Evolutionary conservation across 257 asterid species (phyloP), one percentile per base, ranked within the genome.

Genomic region (Mitragyna speciosa): DNA sequence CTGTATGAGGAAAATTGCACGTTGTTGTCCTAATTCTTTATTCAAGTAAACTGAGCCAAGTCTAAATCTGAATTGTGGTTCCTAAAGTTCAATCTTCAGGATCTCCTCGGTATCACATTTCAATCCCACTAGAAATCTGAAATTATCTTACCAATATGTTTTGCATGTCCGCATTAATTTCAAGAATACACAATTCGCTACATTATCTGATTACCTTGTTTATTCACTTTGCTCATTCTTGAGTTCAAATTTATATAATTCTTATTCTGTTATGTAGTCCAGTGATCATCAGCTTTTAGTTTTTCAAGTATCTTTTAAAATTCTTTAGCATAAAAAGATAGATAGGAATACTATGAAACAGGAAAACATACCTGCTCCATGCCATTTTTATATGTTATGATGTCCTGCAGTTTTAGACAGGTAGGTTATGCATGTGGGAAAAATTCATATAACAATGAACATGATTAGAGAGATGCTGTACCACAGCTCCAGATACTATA

Each of bases 401-500:
- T 87, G 16, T 93, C 99, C 99, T 95, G 97, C 93, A 87, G 82
- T 78, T 88, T 54, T 59, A 81, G 58, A 86, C 76, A 69, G 84
- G 75, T 75, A 81, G 87, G 26, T 77, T 63, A 65, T 87, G 78
- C 79, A 73, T 70, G 56, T 56, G 63, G 49, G 77, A 54, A 75
- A 15, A 66, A 28, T 61, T 36, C 20, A 52, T 54, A 78, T 41
- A 59, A 56, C 16, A 56, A 80, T 48, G n/a, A 58, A 75, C n/a
- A 64, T 52, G 80, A 56, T 30, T 48, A 66, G 70, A 79, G 41
- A 65, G 76, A 33, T 77, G 47, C 24, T 75, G 5, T 93, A 95
- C 99, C 97, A 91, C 97, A 81, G 96, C 92, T 84, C 99, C 99
- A 1, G 97, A 95, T 14, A 86, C 97, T 79, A 93, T 81, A 63